Percentiles rank a stretch among this genome's conserved stretches.
phyloP scores from a whole-genome alignment of 495 filamentous ascomycete genomes.

The Talaromyces thailandensis region DNA sequence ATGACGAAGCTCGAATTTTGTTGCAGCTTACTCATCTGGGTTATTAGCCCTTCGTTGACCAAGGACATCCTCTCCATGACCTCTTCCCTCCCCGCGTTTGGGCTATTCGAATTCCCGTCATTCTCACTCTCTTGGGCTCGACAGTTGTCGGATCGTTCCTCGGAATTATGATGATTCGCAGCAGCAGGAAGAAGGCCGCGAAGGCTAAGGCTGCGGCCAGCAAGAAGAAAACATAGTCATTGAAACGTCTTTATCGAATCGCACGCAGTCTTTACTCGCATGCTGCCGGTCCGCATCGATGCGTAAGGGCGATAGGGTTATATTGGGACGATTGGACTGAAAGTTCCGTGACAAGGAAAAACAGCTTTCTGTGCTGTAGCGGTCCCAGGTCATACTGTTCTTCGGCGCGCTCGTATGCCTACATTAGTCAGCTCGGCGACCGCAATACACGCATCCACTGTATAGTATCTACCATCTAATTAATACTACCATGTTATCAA shows the following conservation, averaged over 20 bases:
- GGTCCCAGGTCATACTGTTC: not conserved
- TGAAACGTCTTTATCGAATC: no score
- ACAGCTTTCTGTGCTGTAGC: not conserved
- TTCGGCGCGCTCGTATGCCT: not conserved
- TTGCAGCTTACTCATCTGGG: not conserved
- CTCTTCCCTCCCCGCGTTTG: constrained; percentile 96
- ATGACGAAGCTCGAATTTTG: not conserved
- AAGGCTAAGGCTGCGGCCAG: constrained; percentile 73
- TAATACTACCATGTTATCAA: not conserved
- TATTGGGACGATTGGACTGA: not conserved
- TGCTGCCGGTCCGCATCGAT: not conserved
- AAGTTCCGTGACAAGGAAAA: not conserved
- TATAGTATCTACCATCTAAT: not conserved
- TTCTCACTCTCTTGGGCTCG: constrained; percentile 82
- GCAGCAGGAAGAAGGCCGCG: constrained; percentile 92
- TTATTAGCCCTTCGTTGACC: constrained; percentile 87
- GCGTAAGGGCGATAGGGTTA: not conserved
- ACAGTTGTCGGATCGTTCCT: constrained; percentile 96
- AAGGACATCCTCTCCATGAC: constrained; percentile 83
- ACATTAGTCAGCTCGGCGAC: not conserved
- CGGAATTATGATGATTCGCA: constrained; percentile 96
- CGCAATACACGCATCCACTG: not conserved
- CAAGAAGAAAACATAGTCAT: constrained; percentile 61
- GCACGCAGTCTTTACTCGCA: not conserved
- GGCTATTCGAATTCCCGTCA: constrained; percentile 97